Evolutionary conservation across 78 protist genomes (phyloP).

Genomic region (Bigelowiella natans): DNA sequence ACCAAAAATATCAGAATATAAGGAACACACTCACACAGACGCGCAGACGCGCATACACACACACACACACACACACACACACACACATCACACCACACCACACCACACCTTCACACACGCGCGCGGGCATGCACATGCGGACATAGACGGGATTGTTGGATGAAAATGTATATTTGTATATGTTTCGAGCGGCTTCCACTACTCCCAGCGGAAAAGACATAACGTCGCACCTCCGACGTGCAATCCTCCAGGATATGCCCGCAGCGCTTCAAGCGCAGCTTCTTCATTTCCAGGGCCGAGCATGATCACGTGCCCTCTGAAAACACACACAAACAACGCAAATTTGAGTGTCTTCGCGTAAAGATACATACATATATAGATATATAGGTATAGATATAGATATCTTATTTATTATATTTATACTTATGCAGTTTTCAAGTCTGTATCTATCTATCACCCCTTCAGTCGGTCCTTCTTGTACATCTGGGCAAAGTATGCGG

Average conservation of each 20-base stretch:
- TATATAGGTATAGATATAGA: too few species aligned
- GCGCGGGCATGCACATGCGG: not conserved
- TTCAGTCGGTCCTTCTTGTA: not conserved
- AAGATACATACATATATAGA: too few species aligned
- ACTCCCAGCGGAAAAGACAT: not conserved
- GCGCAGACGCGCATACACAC: not conserved
- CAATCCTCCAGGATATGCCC: conserved; percentile 33
- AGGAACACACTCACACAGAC: not conserved
- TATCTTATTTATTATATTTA: too few species aligned
- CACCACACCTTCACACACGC: not conserved
- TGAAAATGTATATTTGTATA: not conserved
- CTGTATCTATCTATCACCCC: too few species aligned
- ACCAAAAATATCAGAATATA: not conserved
- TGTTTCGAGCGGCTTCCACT: not conserved
- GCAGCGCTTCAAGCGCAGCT: conserved; percentile 24
- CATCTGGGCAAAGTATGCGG: conserved; percentile 12
- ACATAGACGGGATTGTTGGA: not conserved
- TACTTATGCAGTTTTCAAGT: not conserved
- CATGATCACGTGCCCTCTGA: conserved; percentile 44
- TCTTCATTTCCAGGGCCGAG: conserved; percentile 49
- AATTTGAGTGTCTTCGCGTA: not conserved
- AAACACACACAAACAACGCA: too few species aligned
- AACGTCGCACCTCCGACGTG: conserved; percentile 11
- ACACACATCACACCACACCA: too few species aligned
- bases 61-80: not conserved